Conservation (phyloP, 345 rosid species). For the Isatis tinctoria region DNA sequence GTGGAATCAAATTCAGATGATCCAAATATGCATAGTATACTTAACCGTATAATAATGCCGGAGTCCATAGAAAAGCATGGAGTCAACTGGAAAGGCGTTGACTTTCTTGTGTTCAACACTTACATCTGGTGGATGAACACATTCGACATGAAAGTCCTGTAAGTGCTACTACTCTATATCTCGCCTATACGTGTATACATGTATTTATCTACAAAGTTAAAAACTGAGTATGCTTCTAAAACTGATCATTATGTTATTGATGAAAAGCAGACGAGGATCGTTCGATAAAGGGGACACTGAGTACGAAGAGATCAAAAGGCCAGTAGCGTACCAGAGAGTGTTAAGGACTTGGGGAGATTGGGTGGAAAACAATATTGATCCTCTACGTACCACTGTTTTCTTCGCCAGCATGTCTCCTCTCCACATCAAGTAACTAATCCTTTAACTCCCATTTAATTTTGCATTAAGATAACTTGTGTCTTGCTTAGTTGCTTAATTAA, state of each 20-base stretch:
- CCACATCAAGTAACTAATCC: constrained; percentile 69
- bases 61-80: constrained; percentile 85
- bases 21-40: constrained; percentile 73
- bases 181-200: background rate
- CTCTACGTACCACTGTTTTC: constrained; percentile 74
- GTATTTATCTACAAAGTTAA: background rate
- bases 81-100: constrained; percentile 71
- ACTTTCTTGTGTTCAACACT: constrained; percentile 82
- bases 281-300: constrained; percentile 67
- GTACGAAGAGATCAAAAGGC: constrained; percentile 77
- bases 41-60: constrained; percentile 81
- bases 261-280: constrained; percentile 64
- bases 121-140: constrained; percentile 99
- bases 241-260: constrained; percentile 6
- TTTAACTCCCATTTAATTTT: background rate
- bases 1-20: constrained; percentile 93
- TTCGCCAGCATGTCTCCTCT: constrained; percentile 93
- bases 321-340: constrained; percentile 66
- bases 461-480: background rate
- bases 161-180: constrained; percentile 22
- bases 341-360: constrained; percentile 82
- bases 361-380: constrained; percentile 70
- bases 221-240: too few species aligned
- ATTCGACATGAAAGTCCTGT: constrained; percentile 71
- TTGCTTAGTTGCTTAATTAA: background rate